Base-by-base conservation (phyloP, 2,329 filamentous ascomycete species). In the Metarhizium album region DNA sequence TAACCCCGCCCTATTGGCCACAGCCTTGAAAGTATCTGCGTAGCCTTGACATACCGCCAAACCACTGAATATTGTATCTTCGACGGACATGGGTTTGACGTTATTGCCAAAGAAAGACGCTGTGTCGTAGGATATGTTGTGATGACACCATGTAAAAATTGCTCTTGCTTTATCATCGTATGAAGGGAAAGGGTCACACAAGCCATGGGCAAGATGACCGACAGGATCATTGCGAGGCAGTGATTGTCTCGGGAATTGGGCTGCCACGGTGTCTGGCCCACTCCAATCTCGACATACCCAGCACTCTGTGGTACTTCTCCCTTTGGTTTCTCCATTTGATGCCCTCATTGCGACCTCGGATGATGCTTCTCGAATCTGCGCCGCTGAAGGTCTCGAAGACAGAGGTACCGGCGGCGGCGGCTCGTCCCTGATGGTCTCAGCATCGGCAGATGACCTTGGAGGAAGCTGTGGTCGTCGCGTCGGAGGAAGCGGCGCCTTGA, bases 111-210 rank as follows among this genome's bases (percentile, higher is more conserved):
- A 94, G 70, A 96, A 95, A 23, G 83, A 78, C 24, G 80, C 75
- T 0, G 82, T 81, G 63, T 97, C 88, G 64, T 97, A 98, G 45
- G 76, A 76, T 52, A 98, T 83, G 60, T 97, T 97, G 67, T 97
- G 84, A 67, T 97, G 91, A 40, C 90, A 82, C 93, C 93, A 98
- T 1, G 87, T 88, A 64, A 97, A 97, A 53, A 98, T 87, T 2
- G 83, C 89, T 27, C 93, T 79, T 2, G 93, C 91, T 70, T 96
- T 96, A 67, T 97, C 91, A 0, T 91, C 95, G 1, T 74, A 70
- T 1, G 88, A 95, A 1, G 81, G 69, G 62, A 97, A 96, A 0
- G 86, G 85, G 3, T 76, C 74, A 52, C 89, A 95, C 20, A 97
- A 78, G 48, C 86, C 80, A 48, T 80, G 77, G 0, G 90, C 90